Conservation (phyloP, 2,329 filamentous ascomycete genomes). For the Colletotrichum spaethianum region DNA sequence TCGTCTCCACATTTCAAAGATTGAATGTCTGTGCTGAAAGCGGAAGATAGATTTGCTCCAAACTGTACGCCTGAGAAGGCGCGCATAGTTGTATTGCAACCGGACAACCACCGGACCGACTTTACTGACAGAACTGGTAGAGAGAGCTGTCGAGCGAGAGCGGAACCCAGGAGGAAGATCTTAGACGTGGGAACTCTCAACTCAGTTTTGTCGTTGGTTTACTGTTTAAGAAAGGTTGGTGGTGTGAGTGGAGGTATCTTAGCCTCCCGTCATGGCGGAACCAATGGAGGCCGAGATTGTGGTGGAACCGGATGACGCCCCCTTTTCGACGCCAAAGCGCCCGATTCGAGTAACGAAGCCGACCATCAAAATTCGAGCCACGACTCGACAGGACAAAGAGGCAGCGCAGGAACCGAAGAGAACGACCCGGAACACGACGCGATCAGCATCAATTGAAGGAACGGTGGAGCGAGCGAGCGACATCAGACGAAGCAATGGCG, state of each 20-base stretch:
- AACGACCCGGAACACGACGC: background rate
- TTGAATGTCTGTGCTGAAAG: too few species aligned
- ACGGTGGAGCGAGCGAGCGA: background rate
- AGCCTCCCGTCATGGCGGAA: background rate
- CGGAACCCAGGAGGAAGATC: too few species aligned
- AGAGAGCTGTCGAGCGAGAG: too few species aligned
- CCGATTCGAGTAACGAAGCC: background rate
- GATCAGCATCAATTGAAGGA: background rate
- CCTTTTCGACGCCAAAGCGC: background rate
- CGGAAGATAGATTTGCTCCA: too few species aligned
- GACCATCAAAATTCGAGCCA: conserved; percentile 26
- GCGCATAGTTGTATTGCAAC: too few species aligned
- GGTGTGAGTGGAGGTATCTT: background rate
- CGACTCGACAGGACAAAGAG: background rate
- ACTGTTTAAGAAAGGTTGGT: background rate
- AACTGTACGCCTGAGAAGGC: too few species aligned
- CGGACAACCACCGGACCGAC: too few species aligned
- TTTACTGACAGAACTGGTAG: too few species aligned
- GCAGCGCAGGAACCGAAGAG: background rate
- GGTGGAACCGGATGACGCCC: background rate
- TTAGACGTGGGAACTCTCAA: too few species aligned
- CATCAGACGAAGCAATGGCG: background rate
- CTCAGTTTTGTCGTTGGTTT: background rate
- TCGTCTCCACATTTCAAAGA: too few species aligned
- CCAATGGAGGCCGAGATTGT: background rate